A percentile compares a stretch with the other conserved stretches of the same genome.
These are phyloP conservation scores for Talaromyces trachyspermus DNA, from an alignment of 495 filamentous ascomycete genomes.

Conservation along the genomic window DNA sequence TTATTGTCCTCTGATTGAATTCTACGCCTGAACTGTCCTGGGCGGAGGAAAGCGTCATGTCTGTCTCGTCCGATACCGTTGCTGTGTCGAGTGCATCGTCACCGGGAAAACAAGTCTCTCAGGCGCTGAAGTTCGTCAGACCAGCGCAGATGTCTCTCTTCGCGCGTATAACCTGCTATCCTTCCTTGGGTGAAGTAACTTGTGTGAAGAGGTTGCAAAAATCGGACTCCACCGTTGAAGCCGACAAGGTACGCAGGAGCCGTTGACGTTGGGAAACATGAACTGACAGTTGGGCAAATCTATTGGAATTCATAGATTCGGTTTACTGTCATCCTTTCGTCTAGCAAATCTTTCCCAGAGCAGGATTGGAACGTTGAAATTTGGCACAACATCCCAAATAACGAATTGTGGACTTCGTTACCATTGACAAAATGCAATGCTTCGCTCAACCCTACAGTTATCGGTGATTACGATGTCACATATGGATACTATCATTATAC, in stretches of 20 bases:
- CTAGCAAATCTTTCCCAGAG: conserved; percentile 43
- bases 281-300: background rate
- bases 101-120: background rate
- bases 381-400: conserved; percentile 58
- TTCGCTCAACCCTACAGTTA: conserved; percentile 28
- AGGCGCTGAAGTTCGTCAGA: conserved; percentile 20
- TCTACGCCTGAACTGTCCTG: too few species aligned
- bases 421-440: conserved; percentile 20
- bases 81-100: background rate
- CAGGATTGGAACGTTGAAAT: conserved; percentile 65
- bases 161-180: conserved; percentile 48
- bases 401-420: conserved; percentile 30
- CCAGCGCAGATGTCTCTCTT: conserved; percentile 44
- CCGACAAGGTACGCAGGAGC: conserved; percentile 32
- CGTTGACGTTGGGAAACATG: too few species aligned
- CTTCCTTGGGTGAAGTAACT: conserved; percentile 64
- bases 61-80: background rate
- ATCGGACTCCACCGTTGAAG: conserved; percentile 14
- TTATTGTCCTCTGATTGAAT: too few species aligned
- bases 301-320: conserved; percentile 28
- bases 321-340: conserved; percentile 69
- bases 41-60: too few species aligned
- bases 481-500: conserved; percentile 30
- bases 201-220: conserved; percentile 35
- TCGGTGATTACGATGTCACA: conserved; percentile 8